A percentile compares a stretch with the other conserved stretches of the same genome.
These are phyloP conservation scores for Taphrina wiesneri DNA, from an alignment of 1,139 yeast species.

Conservation along the genomic window DNA sequence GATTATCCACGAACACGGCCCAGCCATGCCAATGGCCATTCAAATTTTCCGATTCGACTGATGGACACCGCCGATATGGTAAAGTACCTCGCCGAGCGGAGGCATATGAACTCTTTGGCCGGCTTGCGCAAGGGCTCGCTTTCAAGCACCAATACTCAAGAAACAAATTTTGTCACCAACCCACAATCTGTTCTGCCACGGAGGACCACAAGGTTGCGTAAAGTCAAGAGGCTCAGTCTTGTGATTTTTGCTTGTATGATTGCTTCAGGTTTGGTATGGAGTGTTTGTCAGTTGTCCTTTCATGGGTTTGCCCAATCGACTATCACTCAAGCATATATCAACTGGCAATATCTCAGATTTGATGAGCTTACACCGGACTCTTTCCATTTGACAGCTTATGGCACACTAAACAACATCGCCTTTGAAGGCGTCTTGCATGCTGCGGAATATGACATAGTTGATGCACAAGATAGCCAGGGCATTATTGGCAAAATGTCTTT, in stretches of 20 bases:
- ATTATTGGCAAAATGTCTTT: background rate
- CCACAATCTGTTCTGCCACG: background rate
- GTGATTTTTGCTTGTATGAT: background rate
- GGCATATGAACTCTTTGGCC: background rate
- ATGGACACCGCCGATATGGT: slow-evolving; percentile 18
- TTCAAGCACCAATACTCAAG: background rate
- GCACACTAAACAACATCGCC: background rate
- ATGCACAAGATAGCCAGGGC: background rate
- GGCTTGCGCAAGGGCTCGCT: background rate
- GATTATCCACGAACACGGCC: background rate
- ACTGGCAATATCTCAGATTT: background rate
- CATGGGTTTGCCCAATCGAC: slow-evolving; percentile 1
- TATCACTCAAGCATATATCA: background rate
- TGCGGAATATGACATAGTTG: background rate
- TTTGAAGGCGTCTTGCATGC: background rate
- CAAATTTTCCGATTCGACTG: slow-evolving; percentile 6
- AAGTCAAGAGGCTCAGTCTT: background rate
- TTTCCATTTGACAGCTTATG: slow-evolving; percentile 9
- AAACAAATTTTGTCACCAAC: background rate
- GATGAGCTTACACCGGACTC: slow-evolving; percentile 4
- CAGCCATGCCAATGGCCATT: slow-evolving; percentile 3
- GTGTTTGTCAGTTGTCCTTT: background rate
- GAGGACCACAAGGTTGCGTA: background rate
- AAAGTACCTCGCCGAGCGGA: slow-evolving; percentile 1
- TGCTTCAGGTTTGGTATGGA: background rate